Conservation (phyloP, 129 eudicot species). For the Mikania micrantha region DNA sequence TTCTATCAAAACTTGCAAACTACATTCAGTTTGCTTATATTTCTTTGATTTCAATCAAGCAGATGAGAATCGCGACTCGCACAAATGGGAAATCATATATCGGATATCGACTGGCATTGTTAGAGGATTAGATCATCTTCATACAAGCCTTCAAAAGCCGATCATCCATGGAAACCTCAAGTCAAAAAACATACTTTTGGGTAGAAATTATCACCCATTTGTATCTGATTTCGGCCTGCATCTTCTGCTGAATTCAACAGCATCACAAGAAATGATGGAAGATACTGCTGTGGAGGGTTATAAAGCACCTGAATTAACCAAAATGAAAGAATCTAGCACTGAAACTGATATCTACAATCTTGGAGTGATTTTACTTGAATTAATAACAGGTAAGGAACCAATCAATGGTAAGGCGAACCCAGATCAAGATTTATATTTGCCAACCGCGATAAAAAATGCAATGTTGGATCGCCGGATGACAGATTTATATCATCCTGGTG, state of each 20-base stretch:
- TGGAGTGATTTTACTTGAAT: constrained; percentile 75
- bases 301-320: constrained; percentile 82
- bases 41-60: constrained; percentile 16
- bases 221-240: constrained; percentile 80
- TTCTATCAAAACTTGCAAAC: background rate
- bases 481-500: constrained; percentile 64
- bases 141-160: constrained; percentile 54
- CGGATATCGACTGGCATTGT: constrained; percentile 65
- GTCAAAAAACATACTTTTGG: constrained; percentile 69
- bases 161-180: constrained; percentile 91
- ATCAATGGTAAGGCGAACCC: constrained; percentile 43
- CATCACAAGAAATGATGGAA: constrained; percentile 82
- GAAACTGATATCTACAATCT: constrained; percentile 72
- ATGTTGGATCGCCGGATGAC: constrained; percentile 49
- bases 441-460: constrained; percentile 49
- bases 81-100: constrained; percentile 63
- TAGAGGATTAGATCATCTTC: constrained; percentile 65
- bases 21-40: background rate
- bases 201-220: constrained; percentile 42
- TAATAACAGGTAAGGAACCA: constrained; percentile 64
- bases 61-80: constrained; percentile 70
- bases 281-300: constrained; percentile 72
- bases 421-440: constrained; percentile 63
- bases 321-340: constrained; percentile 55
- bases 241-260: constrained; percentile 57